Evolutionary conservation across 2,329 filamentous ascomycete species (phyloP), one percentile per base, ranked within the genome.

Genomic region (Aspergillus fijiensis): DNA sequence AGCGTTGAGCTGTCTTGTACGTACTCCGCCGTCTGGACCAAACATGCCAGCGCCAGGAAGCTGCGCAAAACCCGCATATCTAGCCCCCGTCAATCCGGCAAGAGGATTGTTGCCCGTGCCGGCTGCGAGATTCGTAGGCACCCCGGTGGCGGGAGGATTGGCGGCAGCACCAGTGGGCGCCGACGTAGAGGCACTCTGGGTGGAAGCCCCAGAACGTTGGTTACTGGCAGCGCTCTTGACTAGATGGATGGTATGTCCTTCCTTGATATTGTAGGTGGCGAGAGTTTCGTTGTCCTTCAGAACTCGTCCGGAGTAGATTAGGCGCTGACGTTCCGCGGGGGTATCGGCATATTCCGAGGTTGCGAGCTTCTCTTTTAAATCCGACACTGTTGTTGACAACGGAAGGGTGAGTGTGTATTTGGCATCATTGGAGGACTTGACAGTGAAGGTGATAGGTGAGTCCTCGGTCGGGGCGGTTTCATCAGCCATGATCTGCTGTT

Each of bases 201-300:
- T 80, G 21, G 84, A 77, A 58, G 81, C 82, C 64, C 82, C 83
- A 69, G 85, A 84, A 59, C 83, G 82, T 63, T 83, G 84, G 70
- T 96, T 96, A 84, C 93, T 97, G 62, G 91, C 90, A 49, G 95
- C 94, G 74, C 92, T 96, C 82, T 96, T 97, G 70, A 99, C 95
- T 70, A 99, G 85, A 76, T 99, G 95, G 68, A 99, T 87, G 19
- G 94, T 98, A 77, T 98, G 95, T 65, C 93, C 92, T 65, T 91
- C 84, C 83, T 97, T 97, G 77, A 99, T 93, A 82, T 97, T 98
- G 81, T 96, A 96, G 59, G 87, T 86, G 65, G 84, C 87, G 49
- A 99, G 81, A 0, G 90, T 88, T 70, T 99, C 94, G 60, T 89
- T 87, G 75, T 99, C 95, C 82, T 98, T 99, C 80, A 99, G 87